phyloP scores from a whole-genome alignment of 441 rosid genomes.

The Pelargonium myrrhifolium region DNA sequence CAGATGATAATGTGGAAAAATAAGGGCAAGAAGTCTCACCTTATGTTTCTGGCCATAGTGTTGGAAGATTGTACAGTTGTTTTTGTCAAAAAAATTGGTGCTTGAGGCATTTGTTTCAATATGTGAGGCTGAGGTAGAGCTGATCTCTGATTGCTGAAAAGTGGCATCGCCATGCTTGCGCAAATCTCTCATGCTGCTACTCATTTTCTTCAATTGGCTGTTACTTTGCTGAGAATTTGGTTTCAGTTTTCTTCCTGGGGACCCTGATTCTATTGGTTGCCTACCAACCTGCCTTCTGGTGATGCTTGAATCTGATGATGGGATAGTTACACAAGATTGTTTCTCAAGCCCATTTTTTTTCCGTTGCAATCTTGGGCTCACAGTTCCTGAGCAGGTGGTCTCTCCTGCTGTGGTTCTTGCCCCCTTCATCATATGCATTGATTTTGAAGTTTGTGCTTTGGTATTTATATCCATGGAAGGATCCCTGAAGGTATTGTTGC shows the following conservation, averaged over 20 bases:
- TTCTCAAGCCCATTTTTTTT: slow-evolving; percentile 46
- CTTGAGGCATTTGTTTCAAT: slow-evolving; percentile 60
- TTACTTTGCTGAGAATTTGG: slow-evolving; percentile 35
- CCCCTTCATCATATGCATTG: slow-evolving; percentile 30
- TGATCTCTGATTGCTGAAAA: slow-evolving; percentile 51
- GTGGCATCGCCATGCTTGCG: slow-evolving; percentile 34
- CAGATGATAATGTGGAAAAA: slow-evolving; percentile 8
- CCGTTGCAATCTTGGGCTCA: slow-evolving; percentile 41
- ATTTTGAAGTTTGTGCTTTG: slow-evolving; percentile 22
- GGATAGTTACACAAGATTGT: slow-evolving; percentile 32
- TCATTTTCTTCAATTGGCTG: slow-evolving; percentile 42
- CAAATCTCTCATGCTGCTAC: slow-evolving; percentile 44
- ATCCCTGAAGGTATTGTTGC: slow-evolving; percentile 27
- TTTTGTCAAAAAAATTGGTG: slow-evolving; percentile 36
- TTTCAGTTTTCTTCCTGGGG: slow-evolving; percentile 35
- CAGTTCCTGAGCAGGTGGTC: slow-evolving; percentile 30
- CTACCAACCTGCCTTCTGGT: slow-evolving; percentile 36
- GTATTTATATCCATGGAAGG: slow-evolving; percentile 30
- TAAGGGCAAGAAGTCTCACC: slow-evolving; percentile 28
- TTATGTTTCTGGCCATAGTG: slow-evolving; percentile 32
- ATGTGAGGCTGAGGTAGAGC: slow-evolving; percentile 41
- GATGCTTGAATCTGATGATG: slow-evolving; percentile 33
- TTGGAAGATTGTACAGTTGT: slow-evolving; percentile 23
- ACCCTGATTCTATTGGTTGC: slow-evolving; percentile 41
- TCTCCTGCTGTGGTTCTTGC: slow-evolving; percentile 25